Evolutionary conservation across 257 asterid species (phyloP), one percentile per base, ranked within the genome.

Genomic region (Jacaranda mimosifolia): DNA sequence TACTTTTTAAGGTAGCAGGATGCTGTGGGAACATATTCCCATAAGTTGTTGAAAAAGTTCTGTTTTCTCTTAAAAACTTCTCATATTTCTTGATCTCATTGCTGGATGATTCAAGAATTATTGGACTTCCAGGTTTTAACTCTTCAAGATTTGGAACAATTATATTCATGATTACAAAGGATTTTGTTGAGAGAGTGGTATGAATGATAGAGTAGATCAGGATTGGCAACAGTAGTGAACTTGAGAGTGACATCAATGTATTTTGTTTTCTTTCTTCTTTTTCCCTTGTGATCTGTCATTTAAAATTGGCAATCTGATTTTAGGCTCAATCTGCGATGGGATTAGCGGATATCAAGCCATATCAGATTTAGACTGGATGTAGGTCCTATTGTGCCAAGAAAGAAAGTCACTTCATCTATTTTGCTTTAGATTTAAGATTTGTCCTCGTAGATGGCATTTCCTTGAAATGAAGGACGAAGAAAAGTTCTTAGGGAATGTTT

Each of bases 131-230:
- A 18, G 17, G 15, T 17, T 36, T 67, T 56, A 18, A 7, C 12
- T 72, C 15, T 60, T 60, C 79, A 60, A 57, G 72, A 72, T 72
- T 57, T 77, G 40, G 62, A 64, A 21, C 39, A 39, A 5, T 14
- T 59, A 14, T 68, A 4, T 73, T 67, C 14, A 67, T 19, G 6
- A 63, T 78, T 71, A 18, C 52, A 14, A 17, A 40, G n/a, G 21
- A n/a, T 32, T 60, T 73, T 7, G 7, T 38, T 70, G 65, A 38
- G 43, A 21, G 62, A 26, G 32, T 26, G 32, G 32, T 15, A 32
- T 3, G n/a, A 58, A 35, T 72, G 67, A 40, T 55, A 43, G 4
- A 55, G 56, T 49, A 49, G 46, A 0, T 12, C 11, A 14, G 56
- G 4, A 13, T 49, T 49, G 1, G 5, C 17, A 12, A 12, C 17